These are phyloP conservation scores for Rachicladosporium sp. DNA, from an alignment of 2,329 filamentous ascomycete genomes.

Conservation along the genomic window DNA sequence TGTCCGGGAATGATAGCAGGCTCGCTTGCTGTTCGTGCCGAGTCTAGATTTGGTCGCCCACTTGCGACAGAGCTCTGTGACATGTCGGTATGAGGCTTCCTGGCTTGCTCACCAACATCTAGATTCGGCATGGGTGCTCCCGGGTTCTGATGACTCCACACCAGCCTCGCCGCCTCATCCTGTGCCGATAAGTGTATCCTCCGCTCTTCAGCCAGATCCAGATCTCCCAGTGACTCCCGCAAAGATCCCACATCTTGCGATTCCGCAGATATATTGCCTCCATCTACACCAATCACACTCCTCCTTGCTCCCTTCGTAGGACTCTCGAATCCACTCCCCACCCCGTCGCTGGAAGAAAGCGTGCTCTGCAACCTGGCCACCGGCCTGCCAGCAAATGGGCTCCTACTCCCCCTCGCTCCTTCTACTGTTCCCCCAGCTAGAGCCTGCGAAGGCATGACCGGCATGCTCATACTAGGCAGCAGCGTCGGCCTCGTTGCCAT, in stretches of 20 bases:
- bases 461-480: constrained; percentile 22
- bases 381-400: constrained; percentile 22
- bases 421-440: constrained; percentile 14
- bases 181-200: constrained; percentile 59
- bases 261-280: constrained; percentile 66
- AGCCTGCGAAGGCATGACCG: constrained; percentile 13
- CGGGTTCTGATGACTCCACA: constrained; percentile 63
- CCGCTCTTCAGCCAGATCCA: constrained; percentile 53
- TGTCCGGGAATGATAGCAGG: neutral
- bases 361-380: constrained; percentile 10
- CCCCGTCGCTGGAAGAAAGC: no score
- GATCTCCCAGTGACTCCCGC: constrained; percentile 59
- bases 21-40: constrained; percentile 1
- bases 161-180: constrained; percentile 65
- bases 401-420: constrained; percentile 7
- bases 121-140: constrained; percentile 50
- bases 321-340: no score
- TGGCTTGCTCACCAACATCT: constrained; percentile 18
- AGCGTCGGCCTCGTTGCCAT: constrained; percentile 14
- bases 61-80: neutral
- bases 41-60: constrained; percentile 9
- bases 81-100: neutral
- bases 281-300: constrained; percentile 59
- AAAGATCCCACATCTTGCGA: constrained; percentile 63
- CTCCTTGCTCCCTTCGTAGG: constrained; percentile 2